Evolutionary conservation across 164 flowering plant genomes (phyloP), one percentile per base, ranked within the genome.

Genomic region (Vitis labrusca): DNA sequence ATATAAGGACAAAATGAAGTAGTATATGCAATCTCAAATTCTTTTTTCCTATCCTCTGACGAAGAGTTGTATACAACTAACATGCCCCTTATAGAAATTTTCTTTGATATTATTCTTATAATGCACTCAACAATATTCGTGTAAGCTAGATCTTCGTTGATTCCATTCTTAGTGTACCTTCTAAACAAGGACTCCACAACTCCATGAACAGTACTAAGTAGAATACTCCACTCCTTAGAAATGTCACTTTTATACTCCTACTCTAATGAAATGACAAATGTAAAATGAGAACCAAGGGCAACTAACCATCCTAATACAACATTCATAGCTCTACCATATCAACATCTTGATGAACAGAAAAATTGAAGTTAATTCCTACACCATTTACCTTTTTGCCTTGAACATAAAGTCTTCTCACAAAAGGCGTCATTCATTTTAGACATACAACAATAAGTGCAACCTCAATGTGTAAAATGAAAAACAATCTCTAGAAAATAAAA

Each of bases 361-460:
- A 92, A 77, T 97, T 95, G 15, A 97, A 76, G 80, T 95, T 95
- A 67, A 95, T 95, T 73, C 99, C 98, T 23, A 96, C 94, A 70
- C 98, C 98, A 79, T 91, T 92, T 32, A 92, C 81, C 77, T 94
- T 92, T 75, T 90, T 92, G 56, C 97, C 97, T 77, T 91, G 98
- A 61, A 89, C 94, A 80, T 92, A 94, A 5, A 93, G 88, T 68
- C 97, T 88, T 76, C 99, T 88, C 30, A 95, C 98, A 63, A 98
- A 95, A 19, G 99, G 99, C 16, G 97, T 98, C 98, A 95, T 95
- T 51, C 98, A 98, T 82, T 95, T 95, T 50, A 97, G 99, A 60
- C 98, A 92, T 0, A 94, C 99, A 78, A 97, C 98, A 66, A 94
- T 83, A 23, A 23, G 27, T 23, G 27, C 27, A 23, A 23, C 27